Base-by-base conservation (phyloP, 768 basidiomycete species). In the Rhodosporidiobolus sp. region DNA sequence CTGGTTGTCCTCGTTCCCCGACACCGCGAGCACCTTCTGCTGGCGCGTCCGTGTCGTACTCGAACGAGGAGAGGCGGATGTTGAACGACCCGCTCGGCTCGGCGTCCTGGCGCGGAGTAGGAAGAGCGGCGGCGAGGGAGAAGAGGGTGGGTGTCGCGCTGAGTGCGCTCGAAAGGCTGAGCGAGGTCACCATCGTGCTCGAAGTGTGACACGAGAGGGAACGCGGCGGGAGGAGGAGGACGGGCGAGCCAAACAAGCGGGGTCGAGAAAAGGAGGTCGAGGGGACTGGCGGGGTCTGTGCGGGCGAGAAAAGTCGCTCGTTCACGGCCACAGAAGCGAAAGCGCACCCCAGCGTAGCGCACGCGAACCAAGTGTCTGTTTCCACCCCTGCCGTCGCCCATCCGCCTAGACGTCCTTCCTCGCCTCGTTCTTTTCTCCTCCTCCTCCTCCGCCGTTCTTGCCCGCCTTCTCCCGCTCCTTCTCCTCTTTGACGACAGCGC, bases 301-400 rank as follows among this genome's bases (percentile, higher is more conserved):
- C 35, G n/a, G n/a, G n/a, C n/a, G 63, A 38, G 48, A 24, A 50
- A 28, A 60, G 3, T 11, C 32, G 38, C 38, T 43, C 8, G 38
- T 7, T 43, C 38, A 43, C 7, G 8, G 38, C 7, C 7, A 14
- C 16, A 10, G 24, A 55, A 54, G 38, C 48, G 48, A 49, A 49
- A 17, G 48, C 48, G n/a, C n/a, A n/a, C n/a, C n/a, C 19, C 48
- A 49, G 48, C 48, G 17, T 7, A 49, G 24, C 19, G 19, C 8
- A 49, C 19, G 28, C 45, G 65, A 60, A 32, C 52, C n/a, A n/a
- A 62, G 59, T 68, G 59, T 60, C 67, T 60, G 30, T 49, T 35
- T 20, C 45, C 46, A 43, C 46, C 34, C 30, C 7, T 34, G 28
- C 57, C 22, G 22, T 16, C n/a, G n/a, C n/a, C n/a, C n/a, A n/a